Percentiles rank a stretch among this genome's conserved stretches.
Conservation (phyloP, 805 yeast genomes). For the Millerozyma miso region DNA sequence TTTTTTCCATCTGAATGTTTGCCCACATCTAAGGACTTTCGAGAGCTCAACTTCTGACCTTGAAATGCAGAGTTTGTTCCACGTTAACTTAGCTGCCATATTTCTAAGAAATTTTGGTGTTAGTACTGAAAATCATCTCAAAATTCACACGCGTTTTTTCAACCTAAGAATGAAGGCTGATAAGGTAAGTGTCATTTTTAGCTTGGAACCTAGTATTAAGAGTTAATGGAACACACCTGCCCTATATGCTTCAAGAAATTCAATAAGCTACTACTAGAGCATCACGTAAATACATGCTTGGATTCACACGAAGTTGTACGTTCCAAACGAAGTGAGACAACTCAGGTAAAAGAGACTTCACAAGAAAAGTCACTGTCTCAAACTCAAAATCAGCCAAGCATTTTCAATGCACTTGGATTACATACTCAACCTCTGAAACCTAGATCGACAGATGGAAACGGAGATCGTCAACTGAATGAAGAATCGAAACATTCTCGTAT, state of each 20-base stretch:
- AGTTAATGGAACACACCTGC: slow-evolving; percentile 19
- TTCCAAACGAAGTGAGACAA: neutral
- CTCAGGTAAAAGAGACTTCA: neutral
- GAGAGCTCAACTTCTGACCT: slow-evolving; percentile 51
- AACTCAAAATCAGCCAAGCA: neutral
- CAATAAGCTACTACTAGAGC: slow-evolving; percentile 23
- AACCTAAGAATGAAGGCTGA: too few relatives aligned
- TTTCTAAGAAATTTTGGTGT: too few relatives aligned
- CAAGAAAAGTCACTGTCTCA: neutral
- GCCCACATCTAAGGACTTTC: slow-evolving; percentile 77
- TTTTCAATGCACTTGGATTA: neutral
- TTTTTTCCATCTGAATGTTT: slow-evolving; percentile 77
- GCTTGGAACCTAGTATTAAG: neutral
- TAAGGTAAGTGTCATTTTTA: neutral
- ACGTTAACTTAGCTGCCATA: slow-evolving; percentile 21
- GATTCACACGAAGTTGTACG: slow-evolving; percentile 22
- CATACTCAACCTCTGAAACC: neutral
- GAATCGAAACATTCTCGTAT: neutral
- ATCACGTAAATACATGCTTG: slow-evolving; percentile 39
- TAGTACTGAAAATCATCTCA: too few relatives aligned
- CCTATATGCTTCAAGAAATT: slow-evolving; percentile 33
- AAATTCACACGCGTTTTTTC: too few relatives aligned
- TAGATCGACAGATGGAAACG: neutral
- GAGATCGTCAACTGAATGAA: neutral
- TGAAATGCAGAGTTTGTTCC: slow-evolving; percentile 19